A percentile compares a stretch with the other conserved stretches of the same genome.
phyloP scores from a whole-genome alignment of 2,329 filamentous ascomycete genomes.

The Colletotrichum abscissum region DNA sequence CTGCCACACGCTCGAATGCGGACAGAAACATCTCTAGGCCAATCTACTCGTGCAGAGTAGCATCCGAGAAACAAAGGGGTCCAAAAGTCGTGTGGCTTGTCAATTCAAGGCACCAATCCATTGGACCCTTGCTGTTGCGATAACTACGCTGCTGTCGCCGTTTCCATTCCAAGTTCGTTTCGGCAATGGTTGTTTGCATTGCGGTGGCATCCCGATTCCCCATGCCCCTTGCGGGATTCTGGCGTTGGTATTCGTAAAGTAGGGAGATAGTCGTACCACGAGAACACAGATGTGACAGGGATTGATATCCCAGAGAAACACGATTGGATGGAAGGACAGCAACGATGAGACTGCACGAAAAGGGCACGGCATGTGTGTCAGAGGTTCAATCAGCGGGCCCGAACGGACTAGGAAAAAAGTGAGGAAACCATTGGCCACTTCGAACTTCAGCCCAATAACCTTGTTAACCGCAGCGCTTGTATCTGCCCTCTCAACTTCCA shows the following conservation, averaged over 20 bases:
- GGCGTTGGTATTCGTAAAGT: background rate
- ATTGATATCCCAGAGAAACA: background rate
- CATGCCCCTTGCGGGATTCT: background rate
- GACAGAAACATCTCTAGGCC: background rate
- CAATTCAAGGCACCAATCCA: background rate
- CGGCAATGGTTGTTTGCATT: background rate
- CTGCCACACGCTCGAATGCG: background rate
- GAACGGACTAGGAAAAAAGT: background rate
- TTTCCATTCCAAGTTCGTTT: background rate
- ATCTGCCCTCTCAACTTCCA: background rate
- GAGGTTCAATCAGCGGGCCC: background rate
- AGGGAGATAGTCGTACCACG: background rate
- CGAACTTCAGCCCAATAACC: background rate
- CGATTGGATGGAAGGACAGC: background rate
- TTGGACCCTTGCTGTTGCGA: background rate
- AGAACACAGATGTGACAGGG: background rate
- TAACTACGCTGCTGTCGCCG: background rate
- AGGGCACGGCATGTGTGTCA: background rate
- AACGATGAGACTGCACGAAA: background rate
- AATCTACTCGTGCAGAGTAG: background rate
- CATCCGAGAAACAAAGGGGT: constrained; percentile 15
- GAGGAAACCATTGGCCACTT: background rate
- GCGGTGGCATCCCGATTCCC: background rate
- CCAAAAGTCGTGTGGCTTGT: background rate
- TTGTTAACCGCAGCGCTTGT: background rate